Conservation (phyloP, 139 green algal genomes). For the Chlorella ohadii region DNA sequence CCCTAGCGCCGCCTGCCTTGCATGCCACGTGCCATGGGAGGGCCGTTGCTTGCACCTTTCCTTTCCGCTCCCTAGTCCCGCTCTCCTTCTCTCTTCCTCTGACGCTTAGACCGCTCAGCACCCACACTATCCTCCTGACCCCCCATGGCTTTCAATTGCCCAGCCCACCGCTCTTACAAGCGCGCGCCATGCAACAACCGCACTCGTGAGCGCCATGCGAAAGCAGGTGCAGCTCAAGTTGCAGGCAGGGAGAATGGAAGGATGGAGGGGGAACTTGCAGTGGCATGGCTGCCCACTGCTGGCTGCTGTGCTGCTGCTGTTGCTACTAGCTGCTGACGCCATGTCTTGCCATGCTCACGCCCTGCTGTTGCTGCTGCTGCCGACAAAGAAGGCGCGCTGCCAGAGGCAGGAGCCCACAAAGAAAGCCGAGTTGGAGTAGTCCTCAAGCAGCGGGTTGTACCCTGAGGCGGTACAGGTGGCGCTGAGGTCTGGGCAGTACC, state of each 20-base stretch:
- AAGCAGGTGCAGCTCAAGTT: no score
- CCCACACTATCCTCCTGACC: no score
- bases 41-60: neutral
- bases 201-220: no score
- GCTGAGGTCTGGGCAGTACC: slow-evolving; percentile 36
- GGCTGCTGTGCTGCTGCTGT: no score
- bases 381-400: neutral
- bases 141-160: no score
- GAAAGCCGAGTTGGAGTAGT: slow-evolving; percentile 86
- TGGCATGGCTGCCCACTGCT: no score
- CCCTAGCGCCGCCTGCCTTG: neutral
- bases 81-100: neutral
- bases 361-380: neutral
- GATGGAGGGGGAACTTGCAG: no score
- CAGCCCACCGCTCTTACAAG: no score
- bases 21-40: neutral
- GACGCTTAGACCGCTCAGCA: no score
- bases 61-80: neutral
- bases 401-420: slow-evolving; percentile 50
- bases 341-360: neutral
- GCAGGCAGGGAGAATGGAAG: no score
- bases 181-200: no score
- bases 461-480: slow-evolving; percentile 62
- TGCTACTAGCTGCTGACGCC: neutral
- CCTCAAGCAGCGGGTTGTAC: slow-evolving; percentile 89